Evolutionary conservation across 108 stramenopile species (phyloP).

Genomic region (Chaetoceros muelleri): DNA sequence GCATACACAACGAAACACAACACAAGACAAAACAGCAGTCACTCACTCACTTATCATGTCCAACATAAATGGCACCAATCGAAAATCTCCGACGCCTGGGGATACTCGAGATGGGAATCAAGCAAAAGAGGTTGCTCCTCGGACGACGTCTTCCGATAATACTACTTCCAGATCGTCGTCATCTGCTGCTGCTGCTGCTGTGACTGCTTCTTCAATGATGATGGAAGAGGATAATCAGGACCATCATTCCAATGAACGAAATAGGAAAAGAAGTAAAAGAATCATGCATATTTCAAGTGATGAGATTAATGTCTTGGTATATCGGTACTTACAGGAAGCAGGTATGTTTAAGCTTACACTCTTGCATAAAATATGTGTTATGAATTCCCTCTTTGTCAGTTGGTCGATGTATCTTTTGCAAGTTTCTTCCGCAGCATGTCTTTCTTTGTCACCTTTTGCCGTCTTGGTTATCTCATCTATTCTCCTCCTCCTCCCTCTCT

Average conservation of each 20-base stretch:
- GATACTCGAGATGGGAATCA: not conserved
- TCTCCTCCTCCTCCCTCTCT: not conserved
- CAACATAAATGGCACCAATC: not conserved
- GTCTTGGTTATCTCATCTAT: slow-evolving; percentile 1
- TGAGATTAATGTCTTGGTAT: slow-evolving; percentile 91
- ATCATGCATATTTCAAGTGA: slow-evolving; percentile 64
- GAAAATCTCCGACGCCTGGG: not conserved
- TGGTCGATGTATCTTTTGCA: slow-evolving; percentile 1
- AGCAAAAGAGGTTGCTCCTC: too few species aligned
- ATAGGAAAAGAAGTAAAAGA: not conserved
- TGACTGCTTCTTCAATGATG: not conserved
- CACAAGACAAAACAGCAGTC: too few species aligned
- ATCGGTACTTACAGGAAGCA: slow-evolving; percentile 81
- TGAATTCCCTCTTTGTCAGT: not conserved
- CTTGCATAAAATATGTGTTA: slow-evolving; percentile 4
- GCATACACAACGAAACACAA: too few species aligned
- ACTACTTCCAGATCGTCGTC: too few species aligned
- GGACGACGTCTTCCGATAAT: too few species aligned
- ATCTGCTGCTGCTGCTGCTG: not conserved
- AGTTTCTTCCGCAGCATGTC: not conserved
- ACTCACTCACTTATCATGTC: too few species aligned
- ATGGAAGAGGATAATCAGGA: too few species aligned
- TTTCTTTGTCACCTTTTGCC: not conserved
- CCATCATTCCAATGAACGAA: too few species aligned
- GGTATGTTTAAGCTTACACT: slow-evolving; percentile 27